Conservation (phyloP, 2,329 filamentous ascomycete genomes). For the Aspergillus flavus region DNA sequence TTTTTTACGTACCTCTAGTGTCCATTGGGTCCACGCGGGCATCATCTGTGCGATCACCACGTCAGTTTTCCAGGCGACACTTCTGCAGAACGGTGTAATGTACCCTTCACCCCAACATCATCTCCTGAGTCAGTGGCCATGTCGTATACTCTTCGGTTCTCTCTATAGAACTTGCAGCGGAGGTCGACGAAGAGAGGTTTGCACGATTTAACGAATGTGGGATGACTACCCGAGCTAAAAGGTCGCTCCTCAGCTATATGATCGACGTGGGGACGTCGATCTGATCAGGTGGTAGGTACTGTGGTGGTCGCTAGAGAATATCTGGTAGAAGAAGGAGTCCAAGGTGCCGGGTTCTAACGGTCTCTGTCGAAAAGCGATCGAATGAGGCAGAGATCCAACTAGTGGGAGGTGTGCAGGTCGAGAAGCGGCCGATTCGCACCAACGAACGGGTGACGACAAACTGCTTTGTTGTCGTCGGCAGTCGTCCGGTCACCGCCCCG, state of each 20-base stretch:
- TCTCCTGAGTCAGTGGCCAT: slow-evolving; percentile 22
- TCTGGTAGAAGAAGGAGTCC: neutral
- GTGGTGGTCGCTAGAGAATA: neutral
- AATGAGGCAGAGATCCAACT: neutral
- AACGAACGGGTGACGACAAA: slow-evolving; percentile 16
- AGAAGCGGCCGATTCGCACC: slow-evolving; percentile 4
- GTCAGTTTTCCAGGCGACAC: neutral
- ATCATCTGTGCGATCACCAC: slow-evolving; percentile 8
- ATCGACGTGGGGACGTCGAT: neutral
- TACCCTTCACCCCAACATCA: slow-evolving; percentile 19
- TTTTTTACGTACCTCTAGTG: slow-evolving; percentile 16
- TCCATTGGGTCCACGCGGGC: slow-evolving; percentile 15
- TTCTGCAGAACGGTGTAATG: neutral
- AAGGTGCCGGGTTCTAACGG: neutral
- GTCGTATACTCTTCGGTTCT: neutral
- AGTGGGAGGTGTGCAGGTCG: neutral
- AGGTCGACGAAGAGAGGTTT: neutral
- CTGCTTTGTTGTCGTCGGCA: slow-evolving; percentile 28
- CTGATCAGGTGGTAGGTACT: neutral
- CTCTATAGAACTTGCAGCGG: neutral
- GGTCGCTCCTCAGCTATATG: neutral
- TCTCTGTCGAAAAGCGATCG: neutral
- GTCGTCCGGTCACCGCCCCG: slow-evolving; percentile 30
- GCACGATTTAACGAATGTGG: neutral
- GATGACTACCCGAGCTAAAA: neutral